A percentile compares a stretch with the other conserved stretches of the same genome.
phyloP scores from a whole-genome alignment of 1,284 basidiomycete genomes.

The Heterobasidion parviporum region DNA sequence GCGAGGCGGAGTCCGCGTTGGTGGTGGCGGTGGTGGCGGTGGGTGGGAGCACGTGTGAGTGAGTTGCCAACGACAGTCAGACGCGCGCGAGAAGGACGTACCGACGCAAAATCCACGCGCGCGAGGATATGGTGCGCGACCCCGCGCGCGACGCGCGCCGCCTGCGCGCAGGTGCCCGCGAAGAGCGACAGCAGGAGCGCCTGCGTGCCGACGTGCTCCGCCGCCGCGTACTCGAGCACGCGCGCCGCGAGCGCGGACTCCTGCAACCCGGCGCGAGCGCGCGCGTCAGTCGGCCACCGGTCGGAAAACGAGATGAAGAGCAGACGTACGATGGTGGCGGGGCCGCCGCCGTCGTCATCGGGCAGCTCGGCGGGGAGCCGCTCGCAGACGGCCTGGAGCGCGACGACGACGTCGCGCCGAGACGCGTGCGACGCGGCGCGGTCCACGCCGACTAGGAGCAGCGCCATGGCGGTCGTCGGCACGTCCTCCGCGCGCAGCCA shows the following conservation, averaged over 20 bases:
- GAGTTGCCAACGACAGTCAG: neutral
- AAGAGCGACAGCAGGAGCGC: constrained; percentile 42
- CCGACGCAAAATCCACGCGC: constrained; percentile 16
- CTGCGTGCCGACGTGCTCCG: constrained; percentile 33
- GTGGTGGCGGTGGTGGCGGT: neutral
- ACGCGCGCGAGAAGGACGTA: constrained; percentile 17
- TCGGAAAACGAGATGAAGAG: neutral
- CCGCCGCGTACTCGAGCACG: constrained; percentile 25
- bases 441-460: constrained; percentile 54
- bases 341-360: constrained; percentile 17
- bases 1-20: neutral
- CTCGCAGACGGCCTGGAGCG: constrained; percentile 37
- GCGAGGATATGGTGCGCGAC: constrained; percentile 39
- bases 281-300: neutral
- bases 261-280: constrained; percentile 20
- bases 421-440: constrained; percentile 33
- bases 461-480: constrained; percentile 37
- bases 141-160: constrained; percentile 46
- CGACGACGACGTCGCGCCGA: constrained; percentile 32
- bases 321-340: neutral
- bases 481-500: constrained; percentile 30
- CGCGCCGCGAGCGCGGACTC: constrained; percentile 28
- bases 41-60: neutral
- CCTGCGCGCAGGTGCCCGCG: constrained; percentile 38
- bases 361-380: constrained; percentile 23